These are phyloP conservation scores for Aspergillus caelatus DNA, from an alignment of 2,329 filamentous ascomycete species.

Conservation along the genomic window DNA sequence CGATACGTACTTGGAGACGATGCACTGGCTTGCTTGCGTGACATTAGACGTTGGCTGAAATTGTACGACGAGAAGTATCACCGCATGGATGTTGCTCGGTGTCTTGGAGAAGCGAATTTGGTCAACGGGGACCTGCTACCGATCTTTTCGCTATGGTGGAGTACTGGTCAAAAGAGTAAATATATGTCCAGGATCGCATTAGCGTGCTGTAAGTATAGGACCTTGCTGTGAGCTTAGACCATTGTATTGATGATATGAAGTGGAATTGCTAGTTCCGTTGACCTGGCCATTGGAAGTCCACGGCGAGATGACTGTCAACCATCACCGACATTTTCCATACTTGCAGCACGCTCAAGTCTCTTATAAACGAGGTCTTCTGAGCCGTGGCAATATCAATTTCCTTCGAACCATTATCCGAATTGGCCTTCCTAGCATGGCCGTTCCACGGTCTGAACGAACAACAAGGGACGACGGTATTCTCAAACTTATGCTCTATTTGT, in stretches of 20 bases:
- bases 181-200: constrained; percentile 79
- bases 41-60: constrained; percentile 93
- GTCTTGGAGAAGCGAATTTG: constrained; percentile 88
- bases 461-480: constrained; percentile 88
- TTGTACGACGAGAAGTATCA: constrained; percentile 93
- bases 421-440: constrained; percentile 82
- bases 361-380: constrained; percentile 88
- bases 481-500: constrained; percentile 83
- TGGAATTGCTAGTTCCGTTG: constrained; percentile 87
- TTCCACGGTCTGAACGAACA: constrained; percentile 73
- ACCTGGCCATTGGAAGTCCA: constrained; percentile 91
- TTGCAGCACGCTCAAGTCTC: constrained; percentile 82
- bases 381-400: constrained; percentile 75
- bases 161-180: constrained; percentile 70
- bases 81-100: constrained; percentile 91
- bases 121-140: constrained; percentile 86
- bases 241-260: constrained; percentile 35
- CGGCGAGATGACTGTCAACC: constrained; percentile 85
- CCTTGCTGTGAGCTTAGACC: not conserved
- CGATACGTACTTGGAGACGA: constrained; percentile 91
- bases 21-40: constrained; percentile 85
- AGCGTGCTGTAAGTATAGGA: constrained; percentile 63
- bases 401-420: constrained; percentile 79
- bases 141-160: constrained; percentile 81
- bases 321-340: constrained; percentile 88